Conservation (phyloP, 495 filamentous ascomycete genomes). For the Glarea lozoyensis region DNA sequence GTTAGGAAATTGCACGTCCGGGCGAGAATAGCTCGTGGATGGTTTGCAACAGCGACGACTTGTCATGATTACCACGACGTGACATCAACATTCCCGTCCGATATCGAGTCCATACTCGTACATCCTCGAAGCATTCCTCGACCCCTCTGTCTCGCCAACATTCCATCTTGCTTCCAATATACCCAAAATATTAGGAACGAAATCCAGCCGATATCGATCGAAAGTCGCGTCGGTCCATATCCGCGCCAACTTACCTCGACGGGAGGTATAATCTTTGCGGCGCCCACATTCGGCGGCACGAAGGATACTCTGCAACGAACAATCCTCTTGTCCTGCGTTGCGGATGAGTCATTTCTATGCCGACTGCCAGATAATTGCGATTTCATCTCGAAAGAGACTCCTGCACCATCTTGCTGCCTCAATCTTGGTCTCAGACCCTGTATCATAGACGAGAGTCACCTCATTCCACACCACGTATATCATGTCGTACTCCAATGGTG, state of each 20-base stretch:
- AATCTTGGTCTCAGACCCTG: constrained; percentile 3
- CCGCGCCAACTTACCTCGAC: not conserved
- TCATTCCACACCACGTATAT: constrained; percentile 16
- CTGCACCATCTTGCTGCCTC: constrained; percentile 1
- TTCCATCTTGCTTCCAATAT: constrained; percentile 4
- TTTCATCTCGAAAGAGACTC: constrained; percentile 4
- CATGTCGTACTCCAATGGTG: constrained; percentile 37
- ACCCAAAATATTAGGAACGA: not conserved
- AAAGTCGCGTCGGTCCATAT: not conserved
- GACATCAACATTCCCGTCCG: constrained; percentile 12
- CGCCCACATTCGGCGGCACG: not conserved
- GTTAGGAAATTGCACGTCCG: too few relatives aligned
- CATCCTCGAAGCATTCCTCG: constrained; percentile 8
- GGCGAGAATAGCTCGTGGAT: too few relatives aligned
- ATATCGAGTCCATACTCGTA: constrained; percentile 3
- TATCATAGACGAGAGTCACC: constrained; percentile 9
- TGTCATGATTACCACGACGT: constrained; percentile 15
- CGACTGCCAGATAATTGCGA: constrained; percentile 10
- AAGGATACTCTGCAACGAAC: not conserved
- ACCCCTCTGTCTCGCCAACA: constrained; percentile 1
- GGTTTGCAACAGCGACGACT: too few relatives aligned
- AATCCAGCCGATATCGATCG: not conserved
- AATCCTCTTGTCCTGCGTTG: not conserved
- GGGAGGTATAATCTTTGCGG: not conserved
- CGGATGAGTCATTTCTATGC: constrained; percentile 8